Evolutionary conservation across 148 eudicot genomes (phyloP), one percentile per base, ranked within the genome.

Genomic region (Rhododendron ferrugineum): DNA sequence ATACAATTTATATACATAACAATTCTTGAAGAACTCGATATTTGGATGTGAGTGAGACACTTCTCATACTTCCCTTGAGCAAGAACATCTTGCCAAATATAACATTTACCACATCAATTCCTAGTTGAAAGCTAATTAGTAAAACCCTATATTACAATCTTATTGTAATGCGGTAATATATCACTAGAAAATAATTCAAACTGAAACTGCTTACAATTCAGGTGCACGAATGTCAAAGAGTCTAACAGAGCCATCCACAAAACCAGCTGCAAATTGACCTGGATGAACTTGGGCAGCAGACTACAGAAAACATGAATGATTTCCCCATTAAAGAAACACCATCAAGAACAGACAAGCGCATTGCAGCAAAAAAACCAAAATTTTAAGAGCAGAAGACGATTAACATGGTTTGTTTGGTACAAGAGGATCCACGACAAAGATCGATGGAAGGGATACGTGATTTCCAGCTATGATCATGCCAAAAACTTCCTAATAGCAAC

Each of bases 271-370:
- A 86, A 95, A 92, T 85, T 95, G 98, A 86, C 96, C 94, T 68
- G 94, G 93, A 84, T 94, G 94, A 86, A 95, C 94, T 84, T 93
- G 99, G 86, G 99, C 95, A 85, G 95, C 99, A 91, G 98, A 89
- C 99, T 96, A 83, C 89, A 89, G 34, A 11, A 75, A 32, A 68
- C 81, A 83, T 0, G 30, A 81, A 30, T 22, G 10, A 76, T 50
- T 32, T 78, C 49, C 23, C 50, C 23, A 82, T 28, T 46, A 83
- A 30, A 13, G 22, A 47, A 77, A 22, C 64, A 46, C 79, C 75
- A 78, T 47, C 52, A 46, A 77, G 70, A 86, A 82, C 26, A 46
- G 84, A 44, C 40, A 28, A 42, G 34, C 30, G 36, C 58, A 79
- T 28, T 26, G 49, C 60, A 79, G 36, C 28, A 54, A 54, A 54